A percentile compares a stretch with the other conserved stretches of the same genome.
phyloP scores from a whole-genome alignment of 192 early-diverging fungal species.

The Umbelopsis sp. region DNA sequence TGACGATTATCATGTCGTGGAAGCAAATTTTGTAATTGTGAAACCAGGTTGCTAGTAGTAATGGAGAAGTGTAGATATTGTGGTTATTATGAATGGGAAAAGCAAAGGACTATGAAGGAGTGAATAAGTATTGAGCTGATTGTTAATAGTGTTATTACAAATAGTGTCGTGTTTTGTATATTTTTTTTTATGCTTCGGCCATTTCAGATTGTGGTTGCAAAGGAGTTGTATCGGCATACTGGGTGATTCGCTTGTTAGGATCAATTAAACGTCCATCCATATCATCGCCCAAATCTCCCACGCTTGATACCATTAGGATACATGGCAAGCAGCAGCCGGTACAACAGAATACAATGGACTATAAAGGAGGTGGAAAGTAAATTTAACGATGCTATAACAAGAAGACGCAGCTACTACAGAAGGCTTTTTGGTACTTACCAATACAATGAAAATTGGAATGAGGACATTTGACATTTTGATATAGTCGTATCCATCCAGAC shows the following conservation, averaged over 20 bases:
- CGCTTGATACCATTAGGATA: slow-evolving; percentile 43
- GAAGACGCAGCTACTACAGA: not conserved
- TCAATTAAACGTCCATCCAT: slow-evolving; percentile 27
- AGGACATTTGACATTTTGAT: slow-evolving; percentile 61
- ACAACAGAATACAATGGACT: slow-evolving; percentile 57
- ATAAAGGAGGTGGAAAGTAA: not conserved
- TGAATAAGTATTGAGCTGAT: not conserved
- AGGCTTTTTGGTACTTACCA: slow-evolving; percentile 32
- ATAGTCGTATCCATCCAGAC: slow-evolving; percentile 45
- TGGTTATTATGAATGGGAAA: too few species aligned
- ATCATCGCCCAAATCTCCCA: slow-evolving; percentile 44
- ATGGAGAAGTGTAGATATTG: too few species aligned
- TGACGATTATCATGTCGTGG: too few species aligned
- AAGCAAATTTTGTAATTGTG: too few species aligned
- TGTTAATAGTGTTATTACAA: not conserved
- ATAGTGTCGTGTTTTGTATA: too few species aligned
- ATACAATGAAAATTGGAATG: slow-evolving; percentile 68
- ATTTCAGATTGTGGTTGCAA: slow-evolving; percentile 11
- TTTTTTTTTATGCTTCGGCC: not conserved
- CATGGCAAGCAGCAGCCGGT: slow-evolving; percentile 61
- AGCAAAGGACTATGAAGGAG: not conserved
- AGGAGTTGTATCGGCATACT: slow-evolving; percentile 24
- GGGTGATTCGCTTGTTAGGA: slow-evolving; percentile 37
- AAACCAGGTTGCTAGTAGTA: too few species aligned
- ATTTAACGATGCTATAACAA: not conserved